Conservation (phyloP, 306 rosid species). For the Ormosia semicastrata region DNA sequence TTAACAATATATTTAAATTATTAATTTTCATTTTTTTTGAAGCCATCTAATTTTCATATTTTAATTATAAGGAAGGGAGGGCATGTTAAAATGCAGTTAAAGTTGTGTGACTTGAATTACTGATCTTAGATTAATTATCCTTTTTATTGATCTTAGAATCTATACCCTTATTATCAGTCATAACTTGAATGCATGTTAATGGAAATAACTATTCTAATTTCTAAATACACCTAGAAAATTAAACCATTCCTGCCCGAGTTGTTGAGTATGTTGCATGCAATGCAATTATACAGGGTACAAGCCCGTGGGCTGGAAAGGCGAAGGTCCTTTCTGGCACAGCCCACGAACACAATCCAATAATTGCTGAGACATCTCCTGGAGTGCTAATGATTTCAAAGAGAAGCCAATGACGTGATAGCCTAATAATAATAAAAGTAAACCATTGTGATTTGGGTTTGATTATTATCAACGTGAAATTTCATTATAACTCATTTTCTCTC, state of each 20-base stretch:
- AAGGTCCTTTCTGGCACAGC: background rate
- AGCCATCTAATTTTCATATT: no score
- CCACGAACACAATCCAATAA: background rate
- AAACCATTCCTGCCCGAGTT: background rate
- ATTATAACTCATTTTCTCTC: background rate
- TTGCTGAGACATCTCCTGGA: background rate
- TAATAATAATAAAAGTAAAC: background rate
- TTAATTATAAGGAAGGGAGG: no score
- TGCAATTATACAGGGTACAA: background rate
- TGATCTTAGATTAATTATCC: background rate
- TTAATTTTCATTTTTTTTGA: no score
- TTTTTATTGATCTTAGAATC: background rate
- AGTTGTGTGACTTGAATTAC: background rate
- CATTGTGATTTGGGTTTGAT: background rate
- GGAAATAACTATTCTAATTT: no score
- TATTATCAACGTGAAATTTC: background rate
- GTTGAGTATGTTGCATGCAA: no score
- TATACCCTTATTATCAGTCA: background rate
- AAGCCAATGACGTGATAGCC: background rate
- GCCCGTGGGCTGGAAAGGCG: background rate
- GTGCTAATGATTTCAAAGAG: background rate
- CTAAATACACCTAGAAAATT: no score
- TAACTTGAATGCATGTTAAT: background rate
- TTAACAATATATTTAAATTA: no score
- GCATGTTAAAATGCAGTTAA: no score